Base-by-base conservation (phyloP, 2,329 filamentous ascomycete genomes). In the Calycina marina region DNA sequence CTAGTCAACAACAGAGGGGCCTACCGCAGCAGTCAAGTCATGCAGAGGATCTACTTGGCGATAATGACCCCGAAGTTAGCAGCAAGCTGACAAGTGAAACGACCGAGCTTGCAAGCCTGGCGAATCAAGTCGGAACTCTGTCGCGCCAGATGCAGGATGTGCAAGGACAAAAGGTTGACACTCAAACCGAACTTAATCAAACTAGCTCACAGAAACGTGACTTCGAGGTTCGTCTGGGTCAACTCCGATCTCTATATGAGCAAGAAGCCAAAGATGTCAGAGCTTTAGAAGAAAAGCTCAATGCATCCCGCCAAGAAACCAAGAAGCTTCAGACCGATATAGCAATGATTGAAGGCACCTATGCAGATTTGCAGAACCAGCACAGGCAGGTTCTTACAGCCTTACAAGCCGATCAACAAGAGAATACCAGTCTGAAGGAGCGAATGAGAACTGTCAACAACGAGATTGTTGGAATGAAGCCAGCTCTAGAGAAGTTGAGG, bases 141-240 rank as follows among this genome's bases (percentile, higher is more conserved):
- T 80, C 86, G 0, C 92, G 78, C 50, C 85, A 98, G 58, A 93
- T 93, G 74, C 84, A 93, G 52, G 84, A 88, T 45, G 79, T 93
- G 2, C 84, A 93, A 53, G 72, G 67, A 18, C 88, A 93, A 57
- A 78, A 85, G 41, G 69, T 63, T 4, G 71, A 72, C 2, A 79
- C 80, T 0, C 85, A 94, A 55, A 77, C 78, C 42, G 83, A 93
- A 37, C 60, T 96, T 31, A 80, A 69, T 39, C 82, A 86, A 49
- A 77, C 81, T 18, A 82, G 69, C 31, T 73, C 77, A 9, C 86
- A 96, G 55, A 96, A 94, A 61, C 78, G 80, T 47, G 88, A 93
- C 51, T 88, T 98, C 44, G 90, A 98, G 60, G 67, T 80, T 43
- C 77, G 90, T 14, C 63, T 98, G 16, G 73, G 82, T 4, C 86